Evolutionary conservation across 495 filamentous ascomycete species (phyloP).

Genomic region (Penicillium waksmanii): DNA sequence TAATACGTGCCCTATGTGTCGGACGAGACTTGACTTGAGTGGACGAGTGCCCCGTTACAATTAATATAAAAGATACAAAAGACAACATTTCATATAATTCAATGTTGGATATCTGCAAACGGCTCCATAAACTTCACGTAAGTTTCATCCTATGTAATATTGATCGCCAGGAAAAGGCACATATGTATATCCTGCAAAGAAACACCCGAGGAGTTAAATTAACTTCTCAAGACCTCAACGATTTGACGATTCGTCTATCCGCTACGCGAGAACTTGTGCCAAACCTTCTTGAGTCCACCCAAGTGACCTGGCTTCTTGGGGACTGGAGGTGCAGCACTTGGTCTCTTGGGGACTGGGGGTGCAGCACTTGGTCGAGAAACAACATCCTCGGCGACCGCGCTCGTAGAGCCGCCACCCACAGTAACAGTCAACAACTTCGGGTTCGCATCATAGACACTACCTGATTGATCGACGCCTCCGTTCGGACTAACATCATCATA

Average conservation of each 20-base stretch:
- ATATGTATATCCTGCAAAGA: too few species aligned
- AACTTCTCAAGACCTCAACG: neutral
- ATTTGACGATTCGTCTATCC: neutral
- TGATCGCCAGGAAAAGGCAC: too few species aligned
- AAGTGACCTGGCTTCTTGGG: slow-evolving; percentile 1
- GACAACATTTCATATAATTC: too few species aligned
- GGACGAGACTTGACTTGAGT: neutral
- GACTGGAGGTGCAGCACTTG: neutral
- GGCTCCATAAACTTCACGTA: too few species aligned
- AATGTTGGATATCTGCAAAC: too few species aligned
- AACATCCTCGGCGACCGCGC: neutral
- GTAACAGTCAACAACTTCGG: slow-evolving; percentile 63
- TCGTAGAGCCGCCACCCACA: slow-evolving; percentile 54
- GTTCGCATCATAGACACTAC: slow-evolving; percentile 60
- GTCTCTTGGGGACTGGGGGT: slow-evolving; percentile 3
- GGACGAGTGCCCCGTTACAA: neutral
- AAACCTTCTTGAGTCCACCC: neutral
- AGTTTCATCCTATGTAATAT: too few species aligned
- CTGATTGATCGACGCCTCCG: slow-evolving; percentile 62
- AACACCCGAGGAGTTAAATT: too few species aligned
- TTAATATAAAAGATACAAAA: too few species aligned
- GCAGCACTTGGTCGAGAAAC: neutral
- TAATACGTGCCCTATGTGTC: neutral
- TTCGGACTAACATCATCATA: slow-evolving; percentile 74
- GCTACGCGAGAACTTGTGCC: neutral